Percentiles rank a stretch among this genome's conserved stretches.
phyloP scores from a whole-genome alignment of 805 yeast genomes.

The Zygotorulaspora chibaensis region DNA sequence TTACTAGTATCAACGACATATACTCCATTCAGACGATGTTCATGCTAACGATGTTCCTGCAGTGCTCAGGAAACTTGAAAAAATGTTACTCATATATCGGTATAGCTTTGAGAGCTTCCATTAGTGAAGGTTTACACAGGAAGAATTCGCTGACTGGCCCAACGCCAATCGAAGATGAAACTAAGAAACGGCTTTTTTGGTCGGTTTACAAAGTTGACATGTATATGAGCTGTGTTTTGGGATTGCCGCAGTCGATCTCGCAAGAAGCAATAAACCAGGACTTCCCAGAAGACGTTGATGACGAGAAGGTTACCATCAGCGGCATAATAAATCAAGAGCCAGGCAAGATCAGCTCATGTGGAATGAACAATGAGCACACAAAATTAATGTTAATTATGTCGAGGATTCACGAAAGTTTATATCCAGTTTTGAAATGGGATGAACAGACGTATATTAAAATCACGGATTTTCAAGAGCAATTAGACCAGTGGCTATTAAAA shows the following conservation, averaged over 20 bases:
- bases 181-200: constrained; percentile 81
- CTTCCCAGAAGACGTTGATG: constrained; percentile 78
- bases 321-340: constrained; percentile 49
- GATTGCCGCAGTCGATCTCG: constrained; percentile 72
- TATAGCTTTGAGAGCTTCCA: constrained; percentile 75
- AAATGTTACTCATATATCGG: constrained; percentile 90
- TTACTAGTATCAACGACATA: constrained; percentile 75
- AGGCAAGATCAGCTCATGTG: constrained; percentile 61
- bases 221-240: constrained; percentile 81
- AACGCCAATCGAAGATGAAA: constrained; percentile 77
- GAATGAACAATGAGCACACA: constrained; percentile 83
- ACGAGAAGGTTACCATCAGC: constrained; percentile 73
- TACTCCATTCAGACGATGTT: constrained; percentile 81
- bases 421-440: constrained; percentile 13
- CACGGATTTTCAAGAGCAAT: constrained; percentile 59
- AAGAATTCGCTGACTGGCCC: constrained; percentile 54
- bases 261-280: constrained; percentile 85
- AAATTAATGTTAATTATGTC: constrained; percentile 59
- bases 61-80: constrained; percentile 81
- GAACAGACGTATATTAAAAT: constrained; percentile 36
- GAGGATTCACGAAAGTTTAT: constrained; percentile 14
- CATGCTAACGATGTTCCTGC: constrained; percentile 79
- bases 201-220: constrained; percentile 88
- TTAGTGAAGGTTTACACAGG: constrained; percentile 79
- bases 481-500: constrained; percentile 65